Evolutionary conservation across 768 basidiomycete species (phyloP).

Genomic region (Roridomyces roridus): DNA sequence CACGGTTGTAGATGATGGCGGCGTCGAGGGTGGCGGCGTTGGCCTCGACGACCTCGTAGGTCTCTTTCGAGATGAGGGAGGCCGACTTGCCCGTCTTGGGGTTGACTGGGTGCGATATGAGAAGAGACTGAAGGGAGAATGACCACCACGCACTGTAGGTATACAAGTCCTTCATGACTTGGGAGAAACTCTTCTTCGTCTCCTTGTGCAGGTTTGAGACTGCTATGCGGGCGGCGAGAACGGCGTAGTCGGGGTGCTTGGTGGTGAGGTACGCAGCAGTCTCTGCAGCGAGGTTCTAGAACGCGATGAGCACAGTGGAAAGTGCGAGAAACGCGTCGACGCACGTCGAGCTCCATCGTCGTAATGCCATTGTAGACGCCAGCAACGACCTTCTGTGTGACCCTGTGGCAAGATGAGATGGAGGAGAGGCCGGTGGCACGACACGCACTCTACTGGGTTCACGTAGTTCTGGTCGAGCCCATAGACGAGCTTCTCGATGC

Average conservation of each 20-base stretch:
- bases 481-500: constrained; percentile 92
- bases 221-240: constrained; percentile 98
- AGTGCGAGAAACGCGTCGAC: constrained; percentile 32
- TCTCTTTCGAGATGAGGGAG: constrained; percentile 91
- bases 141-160: constrained; percentile 67
- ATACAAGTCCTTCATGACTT: constrained; percentile 91
- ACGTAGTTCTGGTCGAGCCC: constrained; percentile 93
- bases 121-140: background rate
- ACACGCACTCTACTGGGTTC: constrained; percentile 87
- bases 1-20: constrained; percentile 99
- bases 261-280: constrained; percentile 98
- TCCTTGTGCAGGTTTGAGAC: constrained; percentile 99
- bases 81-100: constrained; percentile 91
- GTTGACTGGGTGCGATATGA: constrained; percentile 63
- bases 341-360: constrained; percentile 94
- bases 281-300: constrained; percentile 93
- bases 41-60: constrained; percentile 79
- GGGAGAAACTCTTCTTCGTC: constrained; percentile 96
- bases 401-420: constrained; percentile 48
- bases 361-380: constrained; percentile 97
- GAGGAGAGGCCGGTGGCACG: background rate
- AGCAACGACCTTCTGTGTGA: constrained; percentile 90
- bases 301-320: constrained; percentile 67
- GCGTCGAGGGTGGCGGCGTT: constrained; percentile 88
- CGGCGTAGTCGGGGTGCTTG: constrained; percentile 96